Base-by-base conservation (phyloP, 345 rosid genomes). In the Tarenaya hassleriana region DNA sequence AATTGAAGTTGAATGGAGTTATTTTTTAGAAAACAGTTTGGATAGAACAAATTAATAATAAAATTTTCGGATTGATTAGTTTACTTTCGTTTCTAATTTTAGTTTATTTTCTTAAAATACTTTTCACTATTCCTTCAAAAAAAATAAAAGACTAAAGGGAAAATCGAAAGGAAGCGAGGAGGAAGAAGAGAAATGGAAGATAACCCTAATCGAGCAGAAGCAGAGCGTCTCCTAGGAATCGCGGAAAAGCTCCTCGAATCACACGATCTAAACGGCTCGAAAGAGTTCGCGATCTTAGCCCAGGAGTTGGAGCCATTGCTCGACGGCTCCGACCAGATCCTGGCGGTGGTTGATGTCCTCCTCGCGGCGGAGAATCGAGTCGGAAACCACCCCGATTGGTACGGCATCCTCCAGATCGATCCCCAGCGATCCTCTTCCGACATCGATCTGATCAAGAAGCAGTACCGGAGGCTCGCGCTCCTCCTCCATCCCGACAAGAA, bases 401-500 rank as follows among this genome's bases (percentile, higher is more conserved):
- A 85, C 77, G 55, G 78, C 44, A 73, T 92, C 74, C 76, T 92
- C 34, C 96, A 84, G 70, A 42, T 84, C 12, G 71, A 67, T 48
- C 66, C 62, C 14, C 9, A 5, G 0, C 73, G 58, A 14, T 70
- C 70, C 7, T 62, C 89, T 20, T 64, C 61, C 2, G 92, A 87
- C 66, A 58, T n/a, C 29, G 84, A 80, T 16, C 82, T 72, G 47
- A 72, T 88, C 51, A 91, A 78, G 77, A 80, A 69, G 34, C 88
- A 91, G 66, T 91, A 84, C 65, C 96, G 88, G 4, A 78, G 82
- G 18, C 79, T 87, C 17, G 94, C 95, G 39, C 75, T 91, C 13
- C 95, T 84, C 20, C 84, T 91, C 34, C 98, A 85, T 61, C 94
- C 96, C 0, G 96, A 92, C 69, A 88, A 92, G 64, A 92, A 85